phyloP scores from a whole-genome alignment of 2,329 filamentous ascomycete genomes.

The Pseudophaeomoniella oleicola region DNA sequence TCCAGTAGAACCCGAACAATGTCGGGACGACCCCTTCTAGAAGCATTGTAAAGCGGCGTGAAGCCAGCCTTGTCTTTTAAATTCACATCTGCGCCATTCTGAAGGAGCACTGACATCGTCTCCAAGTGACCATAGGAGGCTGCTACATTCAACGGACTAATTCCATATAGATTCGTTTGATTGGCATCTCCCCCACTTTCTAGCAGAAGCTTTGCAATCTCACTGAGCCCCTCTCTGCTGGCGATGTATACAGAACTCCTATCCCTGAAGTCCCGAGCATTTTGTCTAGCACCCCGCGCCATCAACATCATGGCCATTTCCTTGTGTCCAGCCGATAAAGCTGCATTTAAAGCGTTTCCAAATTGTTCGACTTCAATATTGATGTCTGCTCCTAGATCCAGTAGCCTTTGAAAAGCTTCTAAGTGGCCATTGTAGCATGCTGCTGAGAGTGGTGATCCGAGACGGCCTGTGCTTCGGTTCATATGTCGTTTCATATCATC shows the following conservation, averaged over 20 bases:
- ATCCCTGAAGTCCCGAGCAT: not conserved
- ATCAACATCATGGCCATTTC: not conserved
- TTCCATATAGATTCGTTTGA: not conserved
- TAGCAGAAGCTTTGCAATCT: not conserved
- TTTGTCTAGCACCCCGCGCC: not conserved
- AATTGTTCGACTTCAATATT: not conserved
- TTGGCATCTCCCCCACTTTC: not conserved
- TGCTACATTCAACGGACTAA: not conserved
- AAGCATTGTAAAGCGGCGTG: conserved; percentile 6
- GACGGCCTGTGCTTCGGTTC: not conserved
- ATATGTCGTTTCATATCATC: not conserved
- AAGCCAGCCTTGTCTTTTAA: conserved; percentile 2
- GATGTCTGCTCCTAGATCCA: not conserved
- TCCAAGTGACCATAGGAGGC: conserved; percentile 1
- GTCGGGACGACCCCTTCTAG: conserved; percentile 1
- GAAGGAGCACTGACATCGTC: not conserved
- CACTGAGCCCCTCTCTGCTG: not conserved
- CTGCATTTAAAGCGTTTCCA: conserved; percentile 1
- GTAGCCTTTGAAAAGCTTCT: not conserved
- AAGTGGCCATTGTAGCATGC: not conserved
- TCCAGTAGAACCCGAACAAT: conserved; percentile 29
- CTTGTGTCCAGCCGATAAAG: not conserved
- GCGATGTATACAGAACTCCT: conserved; percentile 1
- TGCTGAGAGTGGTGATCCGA: not conserved
- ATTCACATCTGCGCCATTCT: conserved; percentile 3